Evolutionary conservation across 805 yeast species (phyloP).

Genomic region (Wickerhamiella siamensis): DNA sequence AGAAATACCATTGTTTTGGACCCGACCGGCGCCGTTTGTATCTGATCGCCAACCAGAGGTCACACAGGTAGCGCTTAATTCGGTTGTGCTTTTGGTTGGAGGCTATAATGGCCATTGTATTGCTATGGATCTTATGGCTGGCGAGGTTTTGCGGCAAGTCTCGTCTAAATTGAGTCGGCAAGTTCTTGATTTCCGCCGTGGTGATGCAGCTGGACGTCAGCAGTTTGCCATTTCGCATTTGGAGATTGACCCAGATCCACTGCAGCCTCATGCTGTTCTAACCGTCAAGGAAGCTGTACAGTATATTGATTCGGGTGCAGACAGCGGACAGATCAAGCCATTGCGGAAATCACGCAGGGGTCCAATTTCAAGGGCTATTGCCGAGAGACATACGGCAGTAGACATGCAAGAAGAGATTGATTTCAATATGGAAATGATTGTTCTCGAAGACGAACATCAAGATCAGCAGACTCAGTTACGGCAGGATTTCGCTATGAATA

Average conservation of each 20-base stretch:
- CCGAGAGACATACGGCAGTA: background rate
- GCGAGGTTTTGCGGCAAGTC: constrained; percentile 18
- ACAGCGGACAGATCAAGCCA: background rate
- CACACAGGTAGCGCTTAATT: constrained; percentile 20
- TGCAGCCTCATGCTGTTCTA: constrained; percentile 19
- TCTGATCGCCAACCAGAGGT: constrained; percentile 12
- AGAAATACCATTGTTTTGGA: background rate
- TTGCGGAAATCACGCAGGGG: background rate
- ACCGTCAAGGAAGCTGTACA: constrained; percentile 20
- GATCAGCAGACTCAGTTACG: constrained; percentile 9
- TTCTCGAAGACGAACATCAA: constrained; percentile 15
- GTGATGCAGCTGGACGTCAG: constrained; percentile 12
- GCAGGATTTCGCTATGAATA: constrained; percentile 10
- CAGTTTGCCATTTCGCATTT: constrained; percentile 19
- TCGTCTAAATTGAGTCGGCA: constrained; percentile 19
- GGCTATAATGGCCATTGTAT: constrained; percentile 20
- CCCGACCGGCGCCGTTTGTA: background rate
- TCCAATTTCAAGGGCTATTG: background rate
- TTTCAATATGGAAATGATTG: constrained; percentile 16
- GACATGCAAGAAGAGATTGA: constrained; percentile 17
- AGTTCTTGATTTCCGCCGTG: constrained; percentile 16
- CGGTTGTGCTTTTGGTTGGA: constrained; percentile 20
- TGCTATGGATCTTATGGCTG: constrained; percentile 20
- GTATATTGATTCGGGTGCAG: constrained; percentile 21
- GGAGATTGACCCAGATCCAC: constrained; percentile 20